Percentiles rank a stretch among this genome's conserved stretches.
Evolutionary conservation across 495 filamentous ascomycete genomes (phyloP).

Genomic region (Aspergillus hancockii): DNA sequence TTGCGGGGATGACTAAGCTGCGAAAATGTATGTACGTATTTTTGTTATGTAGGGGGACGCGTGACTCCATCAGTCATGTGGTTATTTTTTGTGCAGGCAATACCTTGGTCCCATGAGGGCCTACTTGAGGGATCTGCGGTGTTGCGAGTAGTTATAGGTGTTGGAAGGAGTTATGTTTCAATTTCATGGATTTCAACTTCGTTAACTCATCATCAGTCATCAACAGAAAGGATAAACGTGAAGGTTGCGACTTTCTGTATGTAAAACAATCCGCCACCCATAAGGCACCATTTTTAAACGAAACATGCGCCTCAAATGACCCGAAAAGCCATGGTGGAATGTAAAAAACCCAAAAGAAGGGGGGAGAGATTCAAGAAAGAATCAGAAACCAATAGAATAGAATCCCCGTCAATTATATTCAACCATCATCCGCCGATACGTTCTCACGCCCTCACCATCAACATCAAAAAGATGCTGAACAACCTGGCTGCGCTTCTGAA

Average conservation of each 20-base stretch:
- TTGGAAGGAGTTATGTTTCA: background rate
- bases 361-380: conserved; percentile 5
- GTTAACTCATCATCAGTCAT: conserved; percentile 8
- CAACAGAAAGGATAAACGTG: background rate
- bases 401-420: conserved; percentile 35
- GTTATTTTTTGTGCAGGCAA: background rate
- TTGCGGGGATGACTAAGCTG: background rate
- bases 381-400: conserved; percentile 7
- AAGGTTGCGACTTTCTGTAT: background rate
- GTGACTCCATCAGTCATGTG: background rate
- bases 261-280: conserved; percentile 9
- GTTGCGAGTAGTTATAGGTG: background rate
- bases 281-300: conserved; percentile 2
- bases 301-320: conserved; percentile 1
- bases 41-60: background rate
- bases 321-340: background rate
- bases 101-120: background rate
- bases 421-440: conserved; percentile 36
- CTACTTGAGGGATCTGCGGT: background rate
- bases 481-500: conserved; percentile 28
- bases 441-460: conserved; percentile 33
- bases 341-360: conserved; percentile 4
- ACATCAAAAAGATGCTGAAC: conserved; percentile 34
- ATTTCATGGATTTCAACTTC: background rate
- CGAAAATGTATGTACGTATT: too few relatives aligned